These are phyloP conservation scores for Podaxis rugospora DNA, from an alignment of 768 basidiomycete genomes.

Conservation along the genomic window DNA sequence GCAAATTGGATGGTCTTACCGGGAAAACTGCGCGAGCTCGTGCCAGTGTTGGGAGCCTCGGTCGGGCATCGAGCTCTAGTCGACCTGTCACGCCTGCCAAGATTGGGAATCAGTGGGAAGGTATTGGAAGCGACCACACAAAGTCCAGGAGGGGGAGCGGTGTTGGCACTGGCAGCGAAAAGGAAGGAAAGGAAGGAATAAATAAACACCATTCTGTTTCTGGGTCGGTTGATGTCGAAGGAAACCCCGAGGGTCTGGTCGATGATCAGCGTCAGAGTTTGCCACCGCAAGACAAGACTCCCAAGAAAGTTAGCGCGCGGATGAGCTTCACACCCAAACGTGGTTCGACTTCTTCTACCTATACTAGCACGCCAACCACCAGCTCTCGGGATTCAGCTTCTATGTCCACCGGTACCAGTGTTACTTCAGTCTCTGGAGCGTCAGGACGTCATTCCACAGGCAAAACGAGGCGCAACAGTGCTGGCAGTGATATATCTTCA, in stretches of 20 bases:
- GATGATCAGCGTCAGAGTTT: constrained; percentile 15
- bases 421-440: constrained; percentile 68
- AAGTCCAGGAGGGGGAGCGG: constrained; percentile 37
- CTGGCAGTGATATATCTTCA: constrained; percentile 81
- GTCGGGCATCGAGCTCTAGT: constrained; percentile 59
- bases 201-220: constrained; percentile 3
- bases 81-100: constrained; percentile 75
- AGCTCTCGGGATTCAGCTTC: constrained; percentile 87
- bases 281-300: constrained; percentile 53
- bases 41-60: constrained; percentile 71
- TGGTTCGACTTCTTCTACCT: constrained; percentile 84
- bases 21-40: constrained; percentile 74
- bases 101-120: constrained; percentile 72
- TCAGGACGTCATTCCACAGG: constrained; percentile 70
- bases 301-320: constrained; percentile 65
- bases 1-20: constrained; percentile 87
- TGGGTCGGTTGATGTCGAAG: constrained; percentile 41
- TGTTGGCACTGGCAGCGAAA: constrained; percentile 32
- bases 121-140: constrained; percentile 38
- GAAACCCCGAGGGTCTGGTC: constrained; percentile 18
- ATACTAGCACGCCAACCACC: constrained; percentile 72
- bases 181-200: constrained; percentile 5
- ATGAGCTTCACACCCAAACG: constrained; percentile 83
- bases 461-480: constrained; percentile 75
- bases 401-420: constrained; percentile 72